A percentile compares a stretch with the other conserved stretches of the same genome.
Evolutionary conservation across 2,329 filamentous ascomycete genomes (phyloP).

Genomic region (Ophiognomonia clavigignenti-juglandacearum): DNA sequence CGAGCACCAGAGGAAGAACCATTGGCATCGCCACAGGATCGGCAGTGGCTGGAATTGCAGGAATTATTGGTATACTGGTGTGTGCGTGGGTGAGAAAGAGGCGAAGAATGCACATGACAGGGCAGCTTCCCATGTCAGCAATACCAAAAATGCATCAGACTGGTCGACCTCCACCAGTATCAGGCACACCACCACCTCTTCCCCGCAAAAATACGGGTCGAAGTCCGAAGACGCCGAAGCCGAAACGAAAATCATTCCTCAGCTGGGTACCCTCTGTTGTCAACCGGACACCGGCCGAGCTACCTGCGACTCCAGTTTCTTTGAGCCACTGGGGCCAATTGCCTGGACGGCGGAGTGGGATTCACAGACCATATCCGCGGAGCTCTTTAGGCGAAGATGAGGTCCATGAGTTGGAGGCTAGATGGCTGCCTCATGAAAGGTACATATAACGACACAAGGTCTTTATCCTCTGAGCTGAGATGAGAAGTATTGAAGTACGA

Average conservation of each 20-base stretch:
- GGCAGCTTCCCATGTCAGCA: too few relatives aligned
- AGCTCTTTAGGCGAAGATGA: background rate
- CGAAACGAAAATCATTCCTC: slow-evolving; percentile 11
- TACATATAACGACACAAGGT: background rate
- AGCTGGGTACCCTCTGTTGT: slow-evolving; percentile 15
- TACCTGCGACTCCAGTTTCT: slow-evolving; percentile 13
- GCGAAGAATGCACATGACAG: background rate
- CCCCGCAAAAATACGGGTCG: slow-evolving; percentile 9
- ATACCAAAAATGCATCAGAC: too few relatives aligned
- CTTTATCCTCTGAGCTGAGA: background rate
- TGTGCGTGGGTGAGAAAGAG: slow-evolving; percentile 9
- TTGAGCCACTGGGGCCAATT: slow-evolving; percentile 5
- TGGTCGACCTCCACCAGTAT: background rate
- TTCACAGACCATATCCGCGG: slow-evolving; percentile 5
- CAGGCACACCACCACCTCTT: slow-evolving; percentile 7
- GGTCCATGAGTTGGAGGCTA: slow-evolving; percentile 10
- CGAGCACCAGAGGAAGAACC: background rate
- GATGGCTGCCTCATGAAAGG: slow-evolving; percentile 10
- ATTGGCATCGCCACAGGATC: slow-evolving; percentile 14
- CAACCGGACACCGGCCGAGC: slow-evolving; percentile 11
- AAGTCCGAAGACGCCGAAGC: slow-evolving; percentile 5
- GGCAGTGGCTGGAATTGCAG: slow-evolving; percentile 8
- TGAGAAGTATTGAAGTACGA: slow-evolving; percentile 3
- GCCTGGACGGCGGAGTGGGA: slow-evolving; percentile 4
- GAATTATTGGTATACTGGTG: slow-evolving; percentile 5